phyloP scores from a whole-genome alignment of 106 monocot species.

The Allium cepa region DNA sequence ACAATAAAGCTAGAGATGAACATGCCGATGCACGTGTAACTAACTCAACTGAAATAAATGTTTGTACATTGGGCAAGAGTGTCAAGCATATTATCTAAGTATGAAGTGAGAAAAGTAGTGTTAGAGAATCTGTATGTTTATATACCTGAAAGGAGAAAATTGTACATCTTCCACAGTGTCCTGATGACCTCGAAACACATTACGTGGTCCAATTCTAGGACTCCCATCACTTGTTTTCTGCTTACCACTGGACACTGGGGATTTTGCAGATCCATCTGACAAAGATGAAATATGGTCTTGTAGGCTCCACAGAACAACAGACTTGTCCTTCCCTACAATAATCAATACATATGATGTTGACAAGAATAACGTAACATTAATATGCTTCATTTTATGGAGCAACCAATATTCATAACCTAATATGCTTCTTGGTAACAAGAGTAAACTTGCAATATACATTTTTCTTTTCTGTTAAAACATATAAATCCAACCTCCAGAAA shows the following conservation, averaged over 20 bases:
- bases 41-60: no score
- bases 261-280: constrained; percentile 39
- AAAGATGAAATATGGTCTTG: constrained; percentile 69
- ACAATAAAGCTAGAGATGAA: background rate
- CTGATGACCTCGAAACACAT: constrained; percentile 65
- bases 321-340: constrained; percentile 75
- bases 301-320: constrained; percentile 90
- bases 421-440: background rate
- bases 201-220: constrained; percentile 59
- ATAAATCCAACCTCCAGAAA: constrained; percentile 70
- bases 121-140: background rate
- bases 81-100: no score
- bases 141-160: constrained; percentile 81
- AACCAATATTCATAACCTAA: background rate
- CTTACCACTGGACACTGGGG: constrained; percentile 41
- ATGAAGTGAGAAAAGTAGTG: no score
- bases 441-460: background rate
- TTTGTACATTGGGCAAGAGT: no score
- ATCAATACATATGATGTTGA: background rate
- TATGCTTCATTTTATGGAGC: no score
- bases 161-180: constrained; percentile 94
- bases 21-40: no score
- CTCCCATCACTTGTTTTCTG: constrained; percentile 27
- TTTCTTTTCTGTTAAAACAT: background rate
- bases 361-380: no score